These are phyloP conservation scores for Herpetospermum pedunculosum DNA, from an alignment of 306 rosid genomes.

Conservation along the genomic window DNA sequence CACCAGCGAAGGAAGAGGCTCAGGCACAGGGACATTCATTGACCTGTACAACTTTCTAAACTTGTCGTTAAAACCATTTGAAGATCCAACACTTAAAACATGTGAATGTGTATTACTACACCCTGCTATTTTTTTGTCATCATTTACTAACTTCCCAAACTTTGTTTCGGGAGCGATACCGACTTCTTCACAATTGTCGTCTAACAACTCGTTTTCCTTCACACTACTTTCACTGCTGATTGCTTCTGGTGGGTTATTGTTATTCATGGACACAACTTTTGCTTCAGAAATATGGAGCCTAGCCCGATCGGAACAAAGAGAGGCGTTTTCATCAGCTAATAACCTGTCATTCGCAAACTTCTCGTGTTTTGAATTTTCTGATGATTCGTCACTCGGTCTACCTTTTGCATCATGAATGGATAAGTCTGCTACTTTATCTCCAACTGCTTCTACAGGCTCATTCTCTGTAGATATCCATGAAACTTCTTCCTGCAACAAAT, in stretches of 20 bases:
- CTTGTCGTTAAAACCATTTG: conserved; percentile 33
- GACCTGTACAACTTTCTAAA: conserved; percentile 50
- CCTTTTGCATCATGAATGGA: background rate
- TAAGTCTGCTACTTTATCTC: conserved; percentile 6
- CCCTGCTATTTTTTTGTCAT: conserved; percentile 22
- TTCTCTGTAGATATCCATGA: conserved; percentile 7
- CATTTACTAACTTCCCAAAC: conserved; percentile 14
- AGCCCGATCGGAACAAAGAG: background rate
- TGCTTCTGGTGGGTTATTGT: conserved; percentile 18
- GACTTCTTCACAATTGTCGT: conserved; percentile 12
- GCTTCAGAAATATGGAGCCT: conserved; percentile 4
- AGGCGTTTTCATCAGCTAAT: background rate
- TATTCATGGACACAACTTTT: conserved; percentile 1
- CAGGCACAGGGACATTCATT: conserved; percentile 58
- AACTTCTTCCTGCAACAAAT: conserved; percentile 19
- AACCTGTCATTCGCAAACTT: background rate
- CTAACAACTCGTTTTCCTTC: conserved; percentile 15
- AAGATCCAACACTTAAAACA: conserved; percentile 30
- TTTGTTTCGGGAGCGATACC: background rate
- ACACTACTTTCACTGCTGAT: conserved; percentile 18
- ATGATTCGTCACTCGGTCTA: background rate
- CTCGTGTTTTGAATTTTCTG: background rate
- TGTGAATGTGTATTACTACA: conserved; percentile 13
- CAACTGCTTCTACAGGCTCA: conserved; percentile 23
- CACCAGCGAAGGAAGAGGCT: conserved; percentile 64